A percentile compares a stretch with the other conserved stretches of the same genome.
These are phyloP conservation scores for Diplodia mutila DNA, from an alignment of 2,329 filamentous ascomycete species.

Conservation along the genomic window DNA sequence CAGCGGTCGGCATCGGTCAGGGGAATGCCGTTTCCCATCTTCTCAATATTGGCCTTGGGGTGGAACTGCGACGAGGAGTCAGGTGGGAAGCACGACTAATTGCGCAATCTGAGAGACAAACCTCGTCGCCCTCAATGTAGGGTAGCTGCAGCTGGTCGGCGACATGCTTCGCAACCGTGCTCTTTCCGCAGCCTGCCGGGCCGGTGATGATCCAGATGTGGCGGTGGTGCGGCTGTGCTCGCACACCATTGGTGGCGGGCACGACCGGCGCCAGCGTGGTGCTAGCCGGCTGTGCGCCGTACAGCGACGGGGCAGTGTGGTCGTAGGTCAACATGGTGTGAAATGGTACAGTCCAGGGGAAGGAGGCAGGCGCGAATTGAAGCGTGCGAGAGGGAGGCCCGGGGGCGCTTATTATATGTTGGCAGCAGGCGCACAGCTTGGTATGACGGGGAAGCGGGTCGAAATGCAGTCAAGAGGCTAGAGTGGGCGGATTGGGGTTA, in stretches of 20 bases:
- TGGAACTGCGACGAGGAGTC: constrained; percentile 47
- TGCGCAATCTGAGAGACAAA: constrained; percentile 36
- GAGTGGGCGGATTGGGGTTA: constrained; percentile 21
- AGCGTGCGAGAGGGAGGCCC: constrained; percentile 5
- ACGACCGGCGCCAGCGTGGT: constrained; percentile 20
- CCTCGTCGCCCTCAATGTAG: constrained; percentile 58
- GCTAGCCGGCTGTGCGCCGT: constrained; percentile 24
- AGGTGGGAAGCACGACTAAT: background rate
- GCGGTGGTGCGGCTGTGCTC: constrained; percentile 42
- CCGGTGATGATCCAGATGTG: constrained; percentile 59
- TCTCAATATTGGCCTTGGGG: constrained; percentile 63
- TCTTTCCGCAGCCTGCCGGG: constrained; percentile 59
- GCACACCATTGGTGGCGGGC: constrained; percentile 17
- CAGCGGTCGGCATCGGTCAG: constrained; percentile 92
- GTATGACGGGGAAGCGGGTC: constrained; percentile 18
- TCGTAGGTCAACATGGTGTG: constrained; percentile 30
- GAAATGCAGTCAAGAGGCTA: constrained; percentile 3
- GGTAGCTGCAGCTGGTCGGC: constrained; percentile 47
- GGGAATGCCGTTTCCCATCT: constrained; percentile 84
- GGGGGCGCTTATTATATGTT: constrained; percentile 10
- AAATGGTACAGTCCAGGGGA: background rate
- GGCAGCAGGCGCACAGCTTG: background rate
- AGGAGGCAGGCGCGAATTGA: background rate
- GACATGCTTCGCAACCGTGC: constrained; percentile 54
- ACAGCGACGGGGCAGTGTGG: constrained; percentile 17